Evolutionary conservation across 2,329 filamentous ascomycete species (phyloP).

Genomic region (Byssothecium circinans): DNA sequence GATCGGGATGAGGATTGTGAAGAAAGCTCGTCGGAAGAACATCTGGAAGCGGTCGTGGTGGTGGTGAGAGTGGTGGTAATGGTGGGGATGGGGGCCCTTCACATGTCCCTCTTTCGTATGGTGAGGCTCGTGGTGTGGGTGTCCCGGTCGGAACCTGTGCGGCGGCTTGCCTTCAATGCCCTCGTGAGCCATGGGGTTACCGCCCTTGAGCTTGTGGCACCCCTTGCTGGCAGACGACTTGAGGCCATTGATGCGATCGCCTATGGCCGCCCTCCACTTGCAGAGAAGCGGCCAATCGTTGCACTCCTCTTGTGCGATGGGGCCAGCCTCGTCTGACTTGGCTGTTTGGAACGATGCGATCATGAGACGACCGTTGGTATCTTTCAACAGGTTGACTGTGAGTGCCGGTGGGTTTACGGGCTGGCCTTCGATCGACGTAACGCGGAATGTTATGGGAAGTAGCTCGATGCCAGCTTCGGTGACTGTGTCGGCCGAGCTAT

Average conservation of each 20-base stretch:
- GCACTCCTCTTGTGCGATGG: conserved; percentile 31
- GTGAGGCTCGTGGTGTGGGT: conserved; percentile 26
- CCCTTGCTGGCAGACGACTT: conserved; percentile 37
- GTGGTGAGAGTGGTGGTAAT: conserved; percentile 23
- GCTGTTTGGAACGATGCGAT: conserved; percentile 40
- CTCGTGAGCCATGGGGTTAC: conserved; percentile 38
- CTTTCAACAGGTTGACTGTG: conserved; percentile 43
- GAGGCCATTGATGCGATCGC: conserved; percentile 38
- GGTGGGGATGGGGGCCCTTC: conserved; percentile 11
- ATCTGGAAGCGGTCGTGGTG: conserved; percentile 27
- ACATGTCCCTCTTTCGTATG: conserved; percentile 9
- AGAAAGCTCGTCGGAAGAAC: conserved; percentile 54
- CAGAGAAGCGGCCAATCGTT: conserved; percentile 44
- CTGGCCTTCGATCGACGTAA: conserved; percentile 38
- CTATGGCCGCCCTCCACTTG: conserved; percentile 47
- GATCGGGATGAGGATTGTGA: conserved; percentile 68
- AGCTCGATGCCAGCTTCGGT: conserved; percentile 42
- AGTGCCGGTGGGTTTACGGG: conserved; percentile 36
- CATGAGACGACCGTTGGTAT: conserved; percentile 39
- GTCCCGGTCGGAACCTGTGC: conserved; percentile 36
- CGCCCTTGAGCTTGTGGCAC: conserved; percentile 39
- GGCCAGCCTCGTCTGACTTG: conserved; percentile 21
- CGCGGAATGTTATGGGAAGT: conserved; percentile 42
- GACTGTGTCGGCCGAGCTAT: conserved; percentile 38
- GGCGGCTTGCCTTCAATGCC: conserved; percentile 35